phyloP scores from a whole-genome alignment of 179 eudicot genomes.

The Dionaea muscipula region DNA sequence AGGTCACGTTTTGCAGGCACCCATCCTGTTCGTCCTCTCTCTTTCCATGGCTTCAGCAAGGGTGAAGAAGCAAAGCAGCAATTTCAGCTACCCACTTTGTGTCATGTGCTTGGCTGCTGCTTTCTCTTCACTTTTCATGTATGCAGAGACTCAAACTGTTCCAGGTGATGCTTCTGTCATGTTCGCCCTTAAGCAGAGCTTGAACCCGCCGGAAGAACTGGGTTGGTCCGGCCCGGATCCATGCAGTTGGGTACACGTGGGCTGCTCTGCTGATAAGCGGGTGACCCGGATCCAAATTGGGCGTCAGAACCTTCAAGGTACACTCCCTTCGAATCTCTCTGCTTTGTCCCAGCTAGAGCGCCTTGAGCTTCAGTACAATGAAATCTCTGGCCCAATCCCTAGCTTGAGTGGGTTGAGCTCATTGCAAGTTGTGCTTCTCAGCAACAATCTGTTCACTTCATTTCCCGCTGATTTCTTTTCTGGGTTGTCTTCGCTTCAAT shows the following conservation, averaged over 20 bases:
- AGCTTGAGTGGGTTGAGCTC: constrained; percentile 9
- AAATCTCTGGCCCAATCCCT: constrained; percentile 13
- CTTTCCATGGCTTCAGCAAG: constrained; percentile 1
- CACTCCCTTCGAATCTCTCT: constrained; percentile 9
- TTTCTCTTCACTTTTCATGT: background rate
- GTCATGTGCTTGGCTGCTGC: background rate
- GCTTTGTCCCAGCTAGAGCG: constrained; percentile 11
- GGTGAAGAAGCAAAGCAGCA: background rate
- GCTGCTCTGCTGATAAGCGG: constrained; percentile 10
- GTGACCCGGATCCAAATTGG: constrained; percentile 17
- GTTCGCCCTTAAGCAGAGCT: constrained; percentile 8
- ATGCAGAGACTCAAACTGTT: constrained; percentile 4
- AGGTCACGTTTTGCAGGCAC: background rate
- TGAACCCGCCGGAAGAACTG: constrained; percentile 7
- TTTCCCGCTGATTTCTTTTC: constrained; percentile 12
- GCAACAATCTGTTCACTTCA: constrained; percentile 9
- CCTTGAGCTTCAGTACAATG: constrained; percentile 11
- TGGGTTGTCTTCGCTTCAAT: constrained; percentile 12
- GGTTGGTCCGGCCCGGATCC: constrained; percentile 15
- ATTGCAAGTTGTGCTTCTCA: constrained; percentile 11
- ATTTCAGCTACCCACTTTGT: background rate
- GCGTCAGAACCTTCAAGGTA: constrained; percentile 14
- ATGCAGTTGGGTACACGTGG: constrained; percentile 13
- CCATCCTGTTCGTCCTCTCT: background rate
- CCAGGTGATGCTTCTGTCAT: constrained; percentile 10